These are phyloP conservation scores for Leccinum pellstonianum DNA, from an alignment of 768 basidiomycete species.

Conservation along the genomic window DNA sequence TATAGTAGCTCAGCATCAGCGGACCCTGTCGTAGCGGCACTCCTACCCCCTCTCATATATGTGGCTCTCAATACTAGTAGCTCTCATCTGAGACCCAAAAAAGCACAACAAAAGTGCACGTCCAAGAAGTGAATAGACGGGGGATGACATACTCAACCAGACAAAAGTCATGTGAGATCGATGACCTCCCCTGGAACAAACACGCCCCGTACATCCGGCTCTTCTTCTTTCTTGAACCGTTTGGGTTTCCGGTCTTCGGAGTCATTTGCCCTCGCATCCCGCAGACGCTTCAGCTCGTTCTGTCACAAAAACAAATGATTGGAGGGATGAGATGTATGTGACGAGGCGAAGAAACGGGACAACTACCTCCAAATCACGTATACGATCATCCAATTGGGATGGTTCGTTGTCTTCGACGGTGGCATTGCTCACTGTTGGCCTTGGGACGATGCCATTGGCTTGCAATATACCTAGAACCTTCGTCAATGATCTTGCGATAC, in stretches of 20 bases:
- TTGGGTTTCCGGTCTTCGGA: slow-evolving; percentile 14
- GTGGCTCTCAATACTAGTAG: too few relatives aligned
- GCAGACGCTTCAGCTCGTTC: slow-evolving; percentile 18
- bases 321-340: neutral
- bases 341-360: neutral
- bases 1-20: too few relatives aligned
- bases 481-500: neutral
- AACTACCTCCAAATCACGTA: slow-evolving; percentile 10
- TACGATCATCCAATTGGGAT: neutral
- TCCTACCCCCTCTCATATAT: too few relatives aligned
- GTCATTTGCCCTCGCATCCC: slow-evolving; percentile 1
- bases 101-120: too few relatives aligned
- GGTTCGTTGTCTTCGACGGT: neutral
- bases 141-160: too few relatives aligned
- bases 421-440: neutral
- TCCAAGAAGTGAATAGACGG: too few relatives aligned
- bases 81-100: too few relatives aligned
- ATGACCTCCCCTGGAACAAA: slow-evolving; percentile 13
- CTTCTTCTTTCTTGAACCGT: slow-evolving; percentile 15
- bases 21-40: too few relatives aligned
- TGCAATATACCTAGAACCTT: neutral
- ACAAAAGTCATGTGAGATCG: neutral
- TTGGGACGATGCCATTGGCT: neutral
- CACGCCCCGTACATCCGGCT: neutral
- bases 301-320: neutral